Percentiles rank a stretch among this genome's conserved stretches.
phyloP scores from a whole-genome alignment of 768 basidiomycete species.

The Serendipita sp. region DNA sequence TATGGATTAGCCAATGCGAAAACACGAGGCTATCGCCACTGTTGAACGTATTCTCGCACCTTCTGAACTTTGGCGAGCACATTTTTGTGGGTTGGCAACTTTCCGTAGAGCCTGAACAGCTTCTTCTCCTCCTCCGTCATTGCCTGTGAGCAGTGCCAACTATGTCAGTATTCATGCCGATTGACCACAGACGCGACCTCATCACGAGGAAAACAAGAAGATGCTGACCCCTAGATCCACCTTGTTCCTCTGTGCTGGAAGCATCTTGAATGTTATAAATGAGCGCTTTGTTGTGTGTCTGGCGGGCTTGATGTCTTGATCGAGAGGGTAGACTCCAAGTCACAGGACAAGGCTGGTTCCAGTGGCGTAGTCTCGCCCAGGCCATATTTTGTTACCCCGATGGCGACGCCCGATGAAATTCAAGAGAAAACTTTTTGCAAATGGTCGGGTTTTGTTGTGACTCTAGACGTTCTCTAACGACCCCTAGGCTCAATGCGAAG shows the following conservation, averaged over 20 bases:
- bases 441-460: constrained; percentile 37
- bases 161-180: not conserved
- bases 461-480: constrained; percentile 7
- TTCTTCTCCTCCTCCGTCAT: constrained; percentile 82
- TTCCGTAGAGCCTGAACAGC: constrained; percentile 88
- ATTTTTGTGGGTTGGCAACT: constrained; percentile 87
- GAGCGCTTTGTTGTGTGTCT: constrained; percentile 8
- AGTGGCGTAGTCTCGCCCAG: not conserved
- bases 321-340: constrained; percentile 4
- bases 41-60: constrained; percentile 25
- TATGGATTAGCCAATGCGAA: not conserved
- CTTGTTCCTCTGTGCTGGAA: constrained; percentile 73
- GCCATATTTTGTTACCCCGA: not conserved
- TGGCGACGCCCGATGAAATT: constrained; percentile 22
- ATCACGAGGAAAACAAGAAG: not conserved
- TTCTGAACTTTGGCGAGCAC: constrained; percentile 89
- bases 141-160: constrained; percentile 33
- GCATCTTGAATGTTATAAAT: constrained; percentile 30
- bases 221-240: constrained; percentile 76
- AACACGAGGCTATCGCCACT: constrained; percentile 8
- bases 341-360: not conserved
- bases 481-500: constrained; percentile 81
- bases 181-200: not conserved
- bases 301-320: not conserved
- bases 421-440: constrained; percentile 83